phyloP scores from a whole-genome alignment of 306 rosid species.

The Cucurbita maxima region DNA sequence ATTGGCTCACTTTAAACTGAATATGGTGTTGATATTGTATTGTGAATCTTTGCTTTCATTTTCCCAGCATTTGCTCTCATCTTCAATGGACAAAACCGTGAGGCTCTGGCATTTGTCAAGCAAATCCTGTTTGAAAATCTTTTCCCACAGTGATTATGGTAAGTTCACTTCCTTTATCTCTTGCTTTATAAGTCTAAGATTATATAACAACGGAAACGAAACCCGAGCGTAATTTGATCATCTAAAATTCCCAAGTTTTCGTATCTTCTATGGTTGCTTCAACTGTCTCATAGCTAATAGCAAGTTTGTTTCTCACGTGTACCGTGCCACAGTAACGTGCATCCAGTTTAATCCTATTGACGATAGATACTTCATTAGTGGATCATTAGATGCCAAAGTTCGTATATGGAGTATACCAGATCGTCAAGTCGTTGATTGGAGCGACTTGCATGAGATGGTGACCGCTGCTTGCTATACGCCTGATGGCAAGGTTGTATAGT shows the following conservation, averaged over 20 bases:
- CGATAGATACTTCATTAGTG: conserved; percentile 95
- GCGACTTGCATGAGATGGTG: conserved; percentile 93
- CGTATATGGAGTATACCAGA: conserved; percentile 98
- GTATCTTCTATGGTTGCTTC: background rate
- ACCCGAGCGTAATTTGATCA: background rate
- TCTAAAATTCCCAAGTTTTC: background rate
- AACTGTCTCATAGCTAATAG: conserved; percentile 25
- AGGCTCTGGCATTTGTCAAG: conserved; percentile 86
- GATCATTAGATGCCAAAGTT: conserved; percentile 93
- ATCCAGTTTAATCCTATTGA: conserved; percentile 99
- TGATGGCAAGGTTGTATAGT: conserved; percentile 88
- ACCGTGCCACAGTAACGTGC: conserved; percentile 81
- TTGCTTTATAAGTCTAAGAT: background rate
- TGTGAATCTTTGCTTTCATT: conserved; percentile 11
- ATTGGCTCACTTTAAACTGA: background rate
- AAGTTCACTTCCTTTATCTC: conserved; percentile 17
- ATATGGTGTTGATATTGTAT: background rate
- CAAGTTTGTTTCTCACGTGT: conserved; percentile 20
- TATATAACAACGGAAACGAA: background rate
- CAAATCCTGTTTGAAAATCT: conserved; percentile 69
- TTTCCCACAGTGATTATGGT: conserved; percentile 94
- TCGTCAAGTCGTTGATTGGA: conserved; percentile 93
- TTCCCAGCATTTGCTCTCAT: conserved; percentile 85
- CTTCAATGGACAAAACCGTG: conserved; percentile 99
- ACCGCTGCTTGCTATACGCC: conserved; percentile 98